Conservation (phyloP, 192 early-diverging fungal species). For the Podila epigama region DNA sequence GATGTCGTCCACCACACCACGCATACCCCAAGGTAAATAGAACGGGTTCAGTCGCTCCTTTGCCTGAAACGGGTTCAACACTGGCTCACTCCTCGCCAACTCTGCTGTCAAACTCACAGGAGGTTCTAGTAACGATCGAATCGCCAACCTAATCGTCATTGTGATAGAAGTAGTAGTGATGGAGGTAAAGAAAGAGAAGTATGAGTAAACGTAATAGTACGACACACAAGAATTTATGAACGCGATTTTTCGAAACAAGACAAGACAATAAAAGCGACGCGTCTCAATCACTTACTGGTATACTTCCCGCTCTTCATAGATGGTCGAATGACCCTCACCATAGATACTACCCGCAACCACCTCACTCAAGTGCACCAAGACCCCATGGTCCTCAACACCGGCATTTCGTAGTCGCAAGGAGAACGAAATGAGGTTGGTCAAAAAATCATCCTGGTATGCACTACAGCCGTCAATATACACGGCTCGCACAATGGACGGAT, state of each 20-base stretch:
- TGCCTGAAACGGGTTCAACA: slow-evolving; percentile 68
- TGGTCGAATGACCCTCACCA: slow-evolving; percentile 88
- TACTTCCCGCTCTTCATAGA: slow-evolving; percentile 90
- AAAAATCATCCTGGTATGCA: slow-evolving; percentile 82
- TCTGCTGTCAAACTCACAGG: slow-evolving; percentile 17
- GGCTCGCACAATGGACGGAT: slow-evolving; percentile 87
- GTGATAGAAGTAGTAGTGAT: neutral
- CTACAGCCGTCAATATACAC: slow-evolving; percentile 88
- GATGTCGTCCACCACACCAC: slow-evolving; percentile 77
- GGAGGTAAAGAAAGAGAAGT: neutral
- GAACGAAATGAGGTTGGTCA: slow-evolving; percentile 88
- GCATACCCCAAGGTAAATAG: slow-evolving; percentile 95
- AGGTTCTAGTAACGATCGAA: slow-evolving; percentile 45
- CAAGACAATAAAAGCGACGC: neutral
- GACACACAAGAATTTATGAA: neutral
- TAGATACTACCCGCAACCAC: slow-evolving; percentile 83
- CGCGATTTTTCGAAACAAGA: neutral
- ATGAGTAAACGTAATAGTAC: neutral
- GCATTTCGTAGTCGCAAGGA: slow-evolving; percentile 86
- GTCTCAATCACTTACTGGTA: slow-evolving; percentile 67
- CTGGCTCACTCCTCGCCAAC: slow-evolving; percentile 22
- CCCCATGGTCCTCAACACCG: slow-evolving; percentile 86
- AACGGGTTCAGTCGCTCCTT: slow-evolving; percentile 81
- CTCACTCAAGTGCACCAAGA: slow-evolving; percentile 86
- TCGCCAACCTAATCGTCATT: slow-evolving; percentile 28